Percentiles rank a stretch among this genome's conserved stretches.
These are phyloP conservation scores for Canna indica DNA, from an alignment of 176 grass and related monocot genomes.

Conservation along the genomic window DNA sequence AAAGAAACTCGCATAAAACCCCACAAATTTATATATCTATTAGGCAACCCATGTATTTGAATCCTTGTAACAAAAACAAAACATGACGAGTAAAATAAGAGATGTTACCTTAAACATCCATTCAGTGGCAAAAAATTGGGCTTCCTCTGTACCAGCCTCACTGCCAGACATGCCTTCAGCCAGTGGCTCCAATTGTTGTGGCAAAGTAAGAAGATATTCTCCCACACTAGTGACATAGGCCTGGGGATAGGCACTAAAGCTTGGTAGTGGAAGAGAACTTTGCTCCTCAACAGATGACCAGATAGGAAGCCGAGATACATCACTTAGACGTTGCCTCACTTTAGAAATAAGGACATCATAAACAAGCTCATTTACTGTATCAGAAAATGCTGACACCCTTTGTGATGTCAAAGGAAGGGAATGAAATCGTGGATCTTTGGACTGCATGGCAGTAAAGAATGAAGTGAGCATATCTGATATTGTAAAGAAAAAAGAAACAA, in stretches of 20 bases:
- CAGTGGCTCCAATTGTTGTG: constrained; percentile 87
- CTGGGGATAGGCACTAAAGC: constrained; percentile 94
- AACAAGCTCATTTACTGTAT: constrained; percentile 91
- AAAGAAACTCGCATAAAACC: neutral
- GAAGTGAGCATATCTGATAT: neutral
- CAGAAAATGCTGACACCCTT: constrained; percentile 72
- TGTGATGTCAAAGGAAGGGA: constrained; percentile 83
- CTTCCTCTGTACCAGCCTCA: constrained; percentile 69
- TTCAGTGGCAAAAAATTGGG: constrained; percentile 92
- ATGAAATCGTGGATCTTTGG: constrained; percentile 90
- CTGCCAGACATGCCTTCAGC: constrained; percentile 68
- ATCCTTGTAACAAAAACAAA: neutral
- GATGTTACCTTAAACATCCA: constrained; percentile 91
- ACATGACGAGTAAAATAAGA: neutral
- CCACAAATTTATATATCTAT: no score
- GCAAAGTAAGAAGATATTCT: constrained; percentile 97
- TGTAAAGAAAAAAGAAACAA: neutral
- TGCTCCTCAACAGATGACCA: constrained; percentile 87
- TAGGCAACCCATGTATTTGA: neutral
- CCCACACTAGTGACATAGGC: constrained; percentile 80
- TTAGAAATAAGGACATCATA: constrained; percentile 95
- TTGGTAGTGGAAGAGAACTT: constrained; percentile 78
- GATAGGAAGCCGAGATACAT: constrained; percentile 67
- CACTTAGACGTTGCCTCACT: constrained; percentile 60
- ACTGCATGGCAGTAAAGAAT: constrained; percentile 28